Conservation (phyloP, 345 rosid genomes). For the Eucalyptus brandiana region DNA sequence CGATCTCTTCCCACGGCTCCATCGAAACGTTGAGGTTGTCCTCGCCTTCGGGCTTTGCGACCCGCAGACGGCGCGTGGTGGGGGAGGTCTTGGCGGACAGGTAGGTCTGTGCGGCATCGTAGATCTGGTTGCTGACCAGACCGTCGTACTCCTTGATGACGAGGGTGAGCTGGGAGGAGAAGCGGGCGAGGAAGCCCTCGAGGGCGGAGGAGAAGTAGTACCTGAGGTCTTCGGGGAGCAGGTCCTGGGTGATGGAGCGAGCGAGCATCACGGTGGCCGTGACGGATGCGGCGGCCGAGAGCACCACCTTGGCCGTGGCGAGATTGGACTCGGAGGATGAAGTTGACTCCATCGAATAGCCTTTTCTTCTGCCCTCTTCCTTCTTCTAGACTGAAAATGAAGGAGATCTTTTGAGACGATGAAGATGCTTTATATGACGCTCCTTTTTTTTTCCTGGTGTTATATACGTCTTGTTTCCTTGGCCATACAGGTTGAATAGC, state of each 20-base stretch:
- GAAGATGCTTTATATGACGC: not conserved
- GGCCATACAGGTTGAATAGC: not conserved
- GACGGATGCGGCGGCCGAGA: slow-evolving; percentile 17
- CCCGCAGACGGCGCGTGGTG: slow-evolving; percentile 6
- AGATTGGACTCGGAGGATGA: not conserved
- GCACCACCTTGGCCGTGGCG: slow-evolving; percentile 6
- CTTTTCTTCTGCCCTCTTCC: not conserved
- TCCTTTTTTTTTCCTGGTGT: not conserved
- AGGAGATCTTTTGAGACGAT: not conserved
- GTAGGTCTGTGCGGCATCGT: slow-evolving; percentile 14
- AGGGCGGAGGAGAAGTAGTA: not conserved
- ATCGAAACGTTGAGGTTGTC: slow-evolving; percentile 23
- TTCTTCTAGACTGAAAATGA: not conserved
- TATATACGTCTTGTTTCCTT: not conserved
- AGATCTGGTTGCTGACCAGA: slow-evolving; percentile 9
- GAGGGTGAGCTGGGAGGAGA: slow-evolving; percentile 12
- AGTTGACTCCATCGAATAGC: not conserved
- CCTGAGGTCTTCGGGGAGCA: slow-evolving; percentile 8
- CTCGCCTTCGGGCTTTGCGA: slow-evolving; percentile 44
- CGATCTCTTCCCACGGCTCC: slow-evolving; percentile 40
- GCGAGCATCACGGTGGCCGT: slow-evolving; percentile 14
- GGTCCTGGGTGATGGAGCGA: slow-evolving; percentile 9
- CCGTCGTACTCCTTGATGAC: slow-evolving; percentile 16
- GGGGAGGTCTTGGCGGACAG: slow-evolving; percentile 2
- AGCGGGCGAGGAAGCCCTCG: slow-evolving; percentile 1